Evolutionary conservation across 345 rosid genomes (phyloP), one percentile per base, ranked within the genome.

Genomic region (Toxicodendron radicans): DNA sequence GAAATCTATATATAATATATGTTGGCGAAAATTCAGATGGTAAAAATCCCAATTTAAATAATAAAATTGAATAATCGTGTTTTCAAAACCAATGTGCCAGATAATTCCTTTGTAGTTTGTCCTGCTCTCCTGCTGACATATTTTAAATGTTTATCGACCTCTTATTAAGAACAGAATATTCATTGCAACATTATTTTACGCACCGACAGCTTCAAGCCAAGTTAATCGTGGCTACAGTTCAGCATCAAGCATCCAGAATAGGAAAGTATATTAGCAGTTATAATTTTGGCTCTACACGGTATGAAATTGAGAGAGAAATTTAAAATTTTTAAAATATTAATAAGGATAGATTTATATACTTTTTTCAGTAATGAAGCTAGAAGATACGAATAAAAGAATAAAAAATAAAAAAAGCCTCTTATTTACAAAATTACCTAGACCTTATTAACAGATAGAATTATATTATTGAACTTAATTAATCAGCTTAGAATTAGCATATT

Each of bases 131-230:
- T 27, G 30, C 30, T 27, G 30, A 27, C 2, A 27, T 27, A 27
- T 27, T 27, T 27, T 27, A 27, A 27, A 27, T 27, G 30, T 1
- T 27, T 27, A 27, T 38, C 43, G 9, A 38, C 43, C 43, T 38
- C 43, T 38, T 38, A 38, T 35, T 38, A 5, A 38, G 0, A 60
- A 60, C 14, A 10, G 14, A 60, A 14, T 59, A 30, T 12, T 13
- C 8, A 30, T 8, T 12, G 16, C n/a, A 5, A 8, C 14, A 63
- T 17, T 33, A 33, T 43, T 30, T 67, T 27, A 4, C 8, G 41
- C 71, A 51, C 71, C 71, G 71, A 52, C 71, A 48, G 59, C 71
- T 67, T 67, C 45, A 67, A 14, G 71, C 71, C 58, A 67, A 48
- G 71, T 23, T 48, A 43, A 24, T 41, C 30, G 45, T 64, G 68